Evolutionary conservation across 257 asterid genomes (phyloP).

Genomic region (Solanum arcanum): DNA sequence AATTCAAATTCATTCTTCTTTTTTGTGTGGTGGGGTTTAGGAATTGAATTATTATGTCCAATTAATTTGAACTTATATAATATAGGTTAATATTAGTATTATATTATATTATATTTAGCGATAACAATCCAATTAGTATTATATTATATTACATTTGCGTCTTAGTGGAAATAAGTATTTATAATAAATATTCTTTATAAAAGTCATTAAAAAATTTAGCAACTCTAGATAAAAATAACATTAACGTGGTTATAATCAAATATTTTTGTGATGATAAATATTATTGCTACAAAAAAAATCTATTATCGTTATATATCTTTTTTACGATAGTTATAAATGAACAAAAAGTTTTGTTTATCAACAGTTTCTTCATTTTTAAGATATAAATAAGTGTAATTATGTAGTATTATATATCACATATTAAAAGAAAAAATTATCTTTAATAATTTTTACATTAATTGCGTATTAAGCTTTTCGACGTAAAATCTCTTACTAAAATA

Average conservation of each 20-base stretch:
- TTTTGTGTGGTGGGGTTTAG: background rate
- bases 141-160: no score
- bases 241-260: background rate
- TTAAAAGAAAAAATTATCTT: background rate
- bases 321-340: no score
- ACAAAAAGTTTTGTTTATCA: background rate
- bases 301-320: no score
- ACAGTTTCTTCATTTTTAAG: background rate
- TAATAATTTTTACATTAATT: background rate
- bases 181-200: no score
- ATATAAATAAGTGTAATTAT: background rate
- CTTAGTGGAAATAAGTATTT: no score
- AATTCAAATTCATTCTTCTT: background rate
- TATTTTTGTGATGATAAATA: no score
- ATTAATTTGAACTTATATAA: background rate
- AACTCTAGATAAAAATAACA: background rate
- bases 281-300: no score
- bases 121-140: no score
- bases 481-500: background rate
- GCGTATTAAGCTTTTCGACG: rapidly evolving
- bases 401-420: background rate
- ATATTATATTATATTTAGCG: background rate
- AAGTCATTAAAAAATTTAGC: background rate
- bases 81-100: background rate
- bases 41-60: background rate